Percentiles rank a stretch among this genome's conserved stretches.
Conservation (phyloP, 805 yeast genomes). For the Suhomyces pyralidae region DNA sequence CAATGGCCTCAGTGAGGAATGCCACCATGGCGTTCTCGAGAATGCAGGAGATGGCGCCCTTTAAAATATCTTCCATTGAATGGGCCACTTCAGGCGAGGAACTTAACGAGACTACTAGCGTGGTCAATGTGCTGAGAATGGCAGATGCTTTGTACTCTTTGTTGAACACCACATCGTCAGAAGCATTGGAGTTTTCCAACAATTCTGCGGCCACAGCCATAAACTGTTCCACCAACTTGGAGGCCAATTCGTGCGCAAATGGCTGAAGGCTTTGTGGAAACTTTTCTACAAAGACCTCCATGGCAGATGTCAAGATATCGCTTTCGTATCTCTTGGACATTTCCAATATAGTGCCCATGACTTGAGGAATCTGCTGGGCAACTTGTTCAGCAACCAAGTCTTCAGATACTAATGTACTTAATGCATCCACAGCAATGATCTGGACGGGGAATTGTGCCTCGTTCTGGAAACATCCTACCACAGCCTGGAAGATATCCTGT, state of each 20-base stretch:
- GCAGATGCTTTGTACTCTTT: constrained; percentile 46
- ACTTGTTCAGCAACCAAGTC: constrained; percentile 41
- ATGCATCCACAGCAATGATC: constrained; percentile 52
- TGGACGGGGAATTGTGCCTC: constrained; percentile 48
- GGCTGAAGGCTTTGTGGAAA: constrained; percentile 54
- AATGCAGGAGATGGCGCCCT: constrained; percentile 32
- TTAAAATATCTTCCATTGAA: constrained; percentile 31
- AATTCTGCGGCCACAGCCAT: constrained; percentile 63
- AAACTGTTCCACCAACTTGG: constrained; percentile 69
- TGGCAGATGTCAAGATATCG: constrained; percentile 42
- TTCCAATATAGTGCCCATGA: constrained; percentile 42
- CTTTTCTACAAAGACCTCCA: constrained; percentile 45
- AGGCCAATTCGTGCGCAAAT: constrained; percentile 59
- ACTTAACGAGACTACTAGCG: constrained; percentile 43
- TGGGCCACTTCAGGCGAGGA: constrained; percentile 37
- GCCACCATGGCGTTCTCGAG: constrained; percentile 39
- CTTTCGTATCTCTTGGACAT: constrained; percentile 44
- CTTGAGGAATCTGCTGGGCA: constrained; percentile 43
- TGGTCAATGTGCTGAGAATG: constrained; percentile 39
- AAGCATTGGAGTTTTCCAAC: constrained; percentile 22
- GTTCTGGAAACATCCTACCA: constrained; percentile 38
- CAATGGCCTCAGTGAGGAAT: constrained; percentile 38
- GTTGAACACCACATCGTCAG: constrained; percentile 22
- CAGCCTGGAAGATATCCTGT: constrained; percentile 40
- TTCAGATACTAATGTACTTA: constrained; percentile 47